Evolutionary conservation across 495 filamentous ascomycete species (phyloP).

Genomic region (Chlorociboria aeruginascens): DNA sequence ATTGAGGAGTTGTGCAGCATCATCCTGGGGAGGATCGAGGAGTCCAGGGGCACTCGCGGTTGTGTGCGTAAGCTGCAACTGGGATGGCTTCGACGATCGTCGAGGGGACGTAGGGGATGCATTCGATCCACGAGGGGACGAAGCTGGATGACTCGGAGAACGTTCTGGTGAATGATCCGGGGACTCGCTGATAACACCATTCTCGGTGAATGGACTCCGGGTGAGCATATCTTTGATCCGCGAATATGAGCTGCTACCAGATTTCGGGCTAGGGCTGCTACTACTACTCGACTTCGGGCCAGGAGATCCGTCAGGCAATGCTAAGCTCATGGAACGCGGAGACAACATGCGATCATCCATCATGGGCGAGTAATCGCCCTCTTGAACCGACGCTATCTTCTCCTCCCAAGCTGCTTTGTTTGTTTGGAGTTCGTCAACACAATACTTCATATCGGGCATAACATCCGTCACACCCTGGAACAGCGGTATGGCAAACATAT

Average conservation of each 20-base stretch:
- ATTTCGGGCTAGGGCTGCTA: not conserved
- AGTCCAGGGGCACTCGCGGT: conserved; percentile 9
- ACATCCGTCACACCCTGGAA: conserved; percentile 80
- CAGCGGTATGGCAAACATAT: conserved; percentile 80
- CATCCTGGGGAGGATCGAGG: conserved; percentile 5
- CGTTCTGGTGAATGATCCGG: conserved; percentile 5
- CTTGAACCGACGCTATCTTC: conserved; percentile 34
- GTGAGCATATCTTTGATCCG: conserved; percentile 10
- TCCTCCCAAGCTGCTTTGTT: conserved; percentile 67
- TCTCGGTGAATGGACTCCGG: conserved; percentile 7
- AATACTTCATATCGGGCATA: conserved; percentile 71
- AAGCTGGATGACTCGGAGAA: not conserved
- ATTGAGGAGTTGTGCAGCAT: not conserved
- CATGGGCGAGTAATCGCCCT: conserved; percentile 14
- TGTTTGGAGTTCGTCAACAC: conserved; percentile 60
- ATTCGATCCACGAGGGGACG: not conserved
- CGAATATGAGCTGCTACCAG: not conserved
- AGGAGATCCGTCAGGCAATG: conserved; percentile 18
- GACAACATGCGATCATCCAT: conserved; percentile 26
- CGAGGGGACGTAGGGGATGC: conserved; percentile 4
- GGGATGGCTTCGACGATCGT: conserved; percentile 9
- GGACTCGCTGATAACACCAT: conserved; percentile 8
- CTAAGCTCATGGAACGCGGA: conserved; percentile 27
- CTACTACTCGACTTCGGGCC: conserved; percentile 19
- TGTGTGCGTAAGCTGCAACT: conserved; percentile 10